Percentiles rank a stretch among this genome's conserved stretches.
Conservation (phyloP, 225 moss, liverwort and hornwort species). For the Polytrichum commune region DNA sequence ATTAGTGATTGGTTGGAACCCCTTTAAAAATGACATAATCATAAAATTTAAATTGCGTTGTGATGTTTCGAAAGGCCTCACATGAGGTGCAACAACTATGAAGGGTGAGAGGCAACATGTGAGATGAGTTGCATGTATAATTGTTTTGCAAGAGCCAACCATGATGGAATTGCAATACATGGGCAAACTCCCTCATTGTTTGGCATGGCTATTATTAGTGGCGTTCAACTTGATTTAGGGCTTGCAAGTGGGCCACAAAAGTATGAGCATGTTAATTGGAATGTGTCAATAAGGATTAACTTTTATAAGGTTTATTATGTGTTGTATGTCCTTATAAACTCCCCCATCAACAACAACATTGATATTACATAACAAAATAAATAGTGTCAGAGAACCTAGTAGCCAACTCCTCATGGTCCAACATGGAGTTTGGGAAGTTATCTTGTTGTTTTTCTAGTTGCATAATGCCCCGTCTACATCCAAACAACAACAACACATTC, state of each 20-base stretch:
- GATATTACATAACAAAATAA: too few species aligned
- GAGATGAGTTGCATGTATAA: constrained; percentile 1
- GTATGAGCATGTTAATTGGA: too few species aligned
- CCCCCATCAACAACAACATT: neutral
- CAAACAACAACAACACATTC: too few species aligned
- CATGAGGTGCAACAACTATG: constrained; percentile 47
- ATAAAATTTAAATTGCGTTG: neutral
- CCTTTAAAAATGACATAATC: too few species aligned
- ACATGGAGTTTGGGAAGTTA: too few species aligned
- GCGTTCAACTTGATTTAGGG: too few species aligned
- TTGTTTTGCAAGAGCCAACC: neutral
- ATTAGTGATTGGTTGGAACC: too few species aligned
- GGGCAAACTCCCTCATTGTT: neutral
- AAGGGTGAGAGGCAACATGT: constrained; percentile 40
- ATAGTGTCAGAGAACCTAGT: too few species aligned
- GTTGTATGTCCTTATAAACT: neutral
- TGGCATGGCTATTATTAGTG: neutral
- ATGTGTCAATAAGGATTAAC: neutral
- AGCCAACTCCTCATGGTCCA: too few species aligned
- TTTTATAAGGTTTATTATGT: neutral
- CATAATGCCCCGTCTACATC: too few species aligned
- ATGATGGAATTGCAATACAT: neutral
- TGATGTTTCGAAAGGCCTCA: neutral
- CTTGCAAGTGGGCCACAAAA: neutral
- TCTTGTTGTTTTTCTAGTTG: too few species aligned